Base-by-base conservation (phyloP, 139 green algal species). In the Choricystis sp. region DNA sequence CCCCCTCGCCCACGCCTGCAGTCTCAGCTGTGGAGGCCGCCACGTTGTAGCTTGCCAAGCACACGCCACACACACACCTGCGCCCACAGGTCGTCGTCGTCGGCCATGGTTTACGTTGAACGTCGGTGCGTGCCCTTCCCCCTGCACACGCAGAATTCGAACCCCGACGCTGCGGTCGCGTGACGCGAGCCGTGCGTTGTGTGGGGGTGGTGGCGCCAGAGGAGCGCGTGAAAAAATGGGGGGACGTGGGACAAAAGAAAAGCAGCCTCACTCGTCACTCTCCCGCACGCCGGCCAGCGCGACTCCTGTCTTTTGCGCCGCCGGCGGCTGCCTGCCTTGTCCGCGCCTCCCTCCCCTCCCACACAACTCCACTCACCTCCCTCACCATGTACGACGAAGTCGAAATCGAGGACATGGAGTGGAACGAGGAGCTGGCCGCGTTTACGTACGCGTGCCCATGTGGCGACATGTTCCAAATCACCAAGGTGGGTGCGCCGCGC, bases 351-450 rank as follows among this genome's bases (percentile, higher is more conserved):
- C 9, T 16, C 40, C 9, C 40, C 9, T 16, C 40, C 9, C 40
- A 52, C 40, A 52, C 40, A 52, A 52, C 40, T 52, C 40, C 40
- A 52, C 40, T 26, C 56, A 60, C 56, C 25, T 26, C 56, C 52
- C 69, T 25, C 63, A n/a, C n/a, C n/a, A 84, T 90, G 81, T 91
- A 96, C 63, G 85, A 94, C 20, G 89, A 97, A 64, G 76, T 98
- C 0, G 91, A 98, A 56, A 94, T 99, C 30, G 86, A 97, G 72
- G 92, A 98, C 63, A 99, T 98, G 88, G 75, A 86, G 2, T 97
- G 87, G 86, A 81, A 81, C 67, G 85, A 92, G 56, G 78, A 94
- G 30, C 76, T 97, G 59, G 65, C 89, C 57, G 84, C 83, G 0
- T 98, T 87, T 77, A 96, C 86, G 0, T 95, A 95, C 64, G 59